Base-by-base conservation (phyloP, 345 rosid species). In the Salix brachista region DNA sequence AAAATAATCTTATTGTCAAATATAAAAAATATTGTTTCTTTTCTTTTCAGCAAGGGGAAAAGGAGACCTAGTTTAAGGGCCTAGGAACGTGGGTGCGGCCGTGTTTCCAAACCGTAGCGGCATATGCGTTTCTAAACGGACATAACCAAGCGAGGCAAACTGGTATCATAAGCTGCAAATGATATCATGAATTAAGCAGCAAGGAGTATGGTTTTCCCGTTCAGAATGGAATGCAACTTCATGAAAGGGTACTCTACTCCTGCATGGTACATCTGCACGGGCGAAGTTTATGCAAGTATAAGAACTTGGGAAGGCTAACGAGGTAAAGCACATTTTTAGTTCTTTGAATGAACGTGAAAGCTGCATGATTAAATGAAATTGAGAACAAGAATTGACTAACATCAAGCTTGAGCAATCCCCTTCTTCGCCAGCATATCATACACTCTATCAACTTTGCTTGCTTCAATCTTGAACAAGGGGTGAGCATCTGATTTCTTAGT, bases 341-440 rank as follows among this genome's bases (percentile, higher is more conserved):
- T 56, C 62, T 56, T 56, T n/a, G 10, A 56, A 56, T 8, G 62
- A 56, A 56, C 23, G 4, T 56, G 62, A n/a, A n/a, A 26, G 3
- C 6, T 9, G 4, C 64, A 58, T n/a, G 23, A 4, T n/a, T 58
- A 58, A 23, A 58, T 26, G 25, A 10, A 58, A n/a, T 58, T 58
- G 16, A 23, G 64, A 25, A 4, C 64, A 58, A 23, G 28, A 25
- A 58, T 58, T 58, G 11, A 23, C 8, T 10, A 42, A 18, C 54
- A 16, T 85, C 79, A 90, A 5, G 89, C 89, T 2, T 79, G 90
- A 77, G 97, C 97, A 78, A 96, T 87, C 54, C 98, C 99, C 82
- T 96, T 96, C 81, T 89, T 91, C 83, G 94, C 97, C 52, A 96
- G 95, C 89, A 94, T 90, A 68, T 96, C 97, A 74, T 93, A 94